Conservation (phyloP, 306 rosid species). For the Begonia loranthoides region DNA sequence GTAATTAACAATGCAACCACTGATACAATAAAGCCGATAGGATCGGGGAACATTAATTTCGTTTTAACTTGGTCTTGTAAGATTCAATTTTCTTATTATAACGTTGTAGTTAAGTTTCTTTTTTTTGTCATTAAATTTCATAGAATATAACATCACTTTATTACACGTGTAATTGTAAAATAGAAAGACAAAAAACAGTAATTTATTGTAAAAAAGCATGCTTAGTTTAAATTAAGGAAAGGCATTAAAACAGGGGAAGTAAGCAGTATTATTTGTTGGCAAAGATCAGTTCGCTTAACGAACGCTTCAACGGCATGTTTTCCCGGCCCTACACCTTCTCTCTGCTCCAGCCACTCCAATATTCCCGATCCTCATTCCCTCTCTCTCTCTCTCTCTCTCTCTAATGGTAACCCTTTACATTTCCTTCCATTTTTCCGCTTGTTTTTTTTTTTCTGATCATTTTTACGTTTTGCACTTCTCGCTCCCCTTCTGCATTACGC, state of each 20-base stretch:
- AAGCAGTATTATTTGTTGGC: conserved; percentile 27
- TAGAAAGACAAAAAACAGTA: no score
- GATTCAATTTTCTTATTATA: no score
- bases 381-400: conserved; percentile 41
- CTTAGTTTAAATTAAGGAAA: no score
- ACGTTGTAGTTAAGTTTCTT: no score
- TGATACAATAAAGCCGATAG: no score
- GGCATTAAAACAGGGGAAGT: neutral
- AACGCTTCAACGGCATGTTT: conserved; percentile 94
- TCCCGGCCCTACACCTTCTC: conserved; percentile 34
- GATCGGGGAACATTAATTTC: no score
- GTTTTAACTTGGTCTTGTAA: no score
- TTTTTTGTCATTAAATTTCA: no score
- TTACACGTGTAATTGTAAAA: no score
- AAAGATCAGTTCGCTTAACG: conserved; percentile 49
- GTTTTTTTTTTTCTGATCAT: neutral
- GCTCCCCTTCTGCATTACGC: conserved; percentile 15
- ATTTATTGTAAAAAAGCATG: no score
- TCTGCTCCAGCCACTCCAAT: conserved; percentile 1
- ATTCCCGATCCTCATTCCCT: conserved; percentile 22
- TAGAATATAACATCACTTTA: no score
- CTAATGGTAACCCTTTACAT: conserved; percentile 29
- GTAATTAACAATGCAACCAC: no score
- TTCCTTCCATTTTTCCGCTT: neutral
- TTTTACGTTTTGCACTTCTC: neutral